These are phyloP conservation scores for Isatis tinctoria DNA, from an alignment of 345 rosid genomes.

Conservation along the genomic window DNA sequence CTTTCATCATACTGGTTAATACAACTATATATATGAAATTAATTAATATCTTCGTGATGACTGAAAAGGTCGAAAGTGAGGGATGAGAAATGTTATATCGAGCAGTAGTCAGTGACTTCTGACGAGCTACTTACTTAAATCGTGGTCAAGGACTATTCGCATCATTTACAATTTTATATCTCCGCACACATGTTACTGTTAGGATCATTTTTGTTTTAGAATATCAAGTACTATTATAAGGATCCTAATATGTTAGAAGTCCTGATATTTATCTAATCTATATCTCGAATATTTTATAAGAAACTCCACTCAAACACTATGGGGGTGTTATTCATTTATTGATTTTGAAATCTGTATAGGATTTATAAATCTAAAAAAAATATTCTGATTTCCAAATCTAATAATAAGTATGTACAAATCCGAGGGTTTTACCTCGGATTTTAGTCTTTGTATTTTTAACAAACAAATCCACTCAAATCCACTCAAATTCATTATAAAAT, in stretches of 20 bases:
- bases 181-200: conserved; percentile 12
- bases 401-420: no score
- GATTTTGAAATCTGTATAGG: no score
- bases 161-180: neutral
- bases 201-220: neutral
- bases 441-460: no score
- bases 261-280: neutral
- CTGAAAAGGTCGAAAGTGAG: neutral
- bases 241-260: neutral
- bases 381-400: no score
- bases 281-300: neutral
- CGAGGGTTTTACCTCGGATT: no score
- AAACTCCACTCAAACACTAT: neutral
- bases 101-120: conserved; percentile 11
- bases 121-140: conserved; percentile 13
- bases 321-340: no score
- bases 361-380: no score
- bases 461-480: no score
- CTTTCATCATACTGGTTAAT: no score
- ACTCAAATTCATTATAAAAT: no score
- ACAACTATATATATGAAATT: no score
- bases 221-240: neutral
- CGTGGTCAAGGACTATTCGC: conserved; percentile 16
- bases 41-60: neutral
- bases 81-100: neutral